phyloP scores from a whole-genome alignment of 2,329 filamentous ascomycete species.

The Stromatinia cepivora region DNA sequence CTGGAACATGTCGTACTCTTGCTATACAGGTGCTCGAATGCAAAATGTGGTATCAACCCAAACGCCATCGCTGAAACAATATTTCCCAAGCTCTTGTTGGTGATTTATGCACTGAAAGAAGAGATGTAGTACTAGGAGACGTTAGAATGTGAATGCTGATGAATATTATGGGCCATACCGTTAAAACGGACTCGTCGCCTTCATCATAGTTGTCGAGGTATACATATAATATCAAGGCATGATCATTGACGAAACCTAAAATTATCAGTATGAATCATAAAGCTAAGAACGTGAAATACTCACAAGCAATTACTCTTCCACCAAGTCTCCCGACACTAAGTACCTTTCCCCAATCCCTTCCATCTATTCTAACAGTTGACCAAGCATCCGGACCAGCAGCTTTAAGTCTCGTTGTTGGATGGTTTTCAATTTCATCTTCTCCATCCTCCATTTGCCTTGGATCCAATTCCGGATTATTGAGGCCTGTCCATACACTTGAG shows the following conservation, averaged over 20 bases:
- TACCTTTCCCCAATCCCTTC: constrained; percentile 91
- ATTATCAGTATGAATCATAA: constrained; percentile 29
- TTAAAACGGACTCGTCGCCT: constrained; percentile 69
- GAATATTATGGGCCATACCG: constrained; percentile 51
- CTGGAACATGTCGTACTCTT: not conserved
- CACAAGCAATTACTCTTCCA: constrained; percentile 88
- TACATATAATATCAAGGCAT: constrained; percentile 80
- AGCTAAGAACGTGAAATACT: constrained; percentile 39
- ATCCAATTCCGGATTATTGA: constrained; percentile 86
- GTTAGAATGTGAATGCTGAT: constrained; percentile 19
- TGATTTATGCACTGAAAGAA: constrained; percentile 50
- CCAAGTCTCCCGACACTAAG: constrained; percentile 87
- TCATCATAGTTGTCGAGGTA: constrained; percentile 74
- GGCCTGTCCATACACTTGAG: constrained; percentile 78
- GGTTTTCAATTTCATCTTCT: constrained; percentile 67
- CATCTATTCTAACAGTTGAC: constrained; percentile 89
- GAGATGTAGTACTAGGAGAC: constrained; percentile 55
- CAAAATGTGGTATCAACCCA: constrained; percentile 26
- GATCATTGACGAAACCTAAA: constrained; percentile 69
- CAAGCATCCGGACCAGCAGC: constrained; percentile 77
- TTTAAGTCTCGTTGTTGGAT: constrained; percentile 79
- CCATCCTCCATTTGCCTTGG: constrained; percentile 68
- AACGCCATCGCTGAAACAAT: constrained; percentile 32
- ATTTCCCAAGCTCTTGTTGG: not conserved
- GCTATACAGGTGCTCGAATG: not conserved